A percentile compares a stretch with the other conserved stretches of the same genome.
Evolutionary conservation across 192 early-diverging fungal species (phyloP).

Genomic region (Coemansia sp.): DNA sequence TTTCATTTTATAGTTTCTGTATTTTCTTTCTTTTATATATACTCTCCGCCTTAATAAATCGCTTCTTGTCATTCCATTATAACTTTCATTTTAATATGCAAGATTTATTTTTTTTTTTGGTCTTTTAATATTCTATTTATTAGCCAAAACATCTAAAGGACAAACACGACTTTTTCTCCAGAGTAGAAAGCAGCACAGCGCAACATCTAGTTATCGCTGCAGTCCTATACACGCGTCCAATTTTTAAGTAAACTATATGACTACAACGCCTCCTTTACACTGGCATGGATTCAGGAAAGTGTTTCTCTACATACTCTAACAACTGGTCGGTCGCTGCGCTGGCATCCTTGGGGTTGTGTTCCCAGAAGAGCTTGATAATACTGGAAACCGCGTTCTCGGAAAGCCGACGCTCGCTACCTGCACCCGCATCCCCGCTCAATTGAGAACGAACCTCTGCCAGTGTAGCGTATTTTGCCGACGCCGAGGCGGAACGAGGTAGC

Average conservation of each 20-base stretch:
- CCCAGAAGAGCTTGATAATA: slow-evolving; percentile 12
- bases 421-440: background rate
- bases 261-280: slow-evolving; percentile 10
- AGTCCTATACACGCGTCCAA: background rate
- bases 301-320: slow-evolving; percentile 22
- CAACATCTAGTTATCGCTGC: too few relatives aligned
- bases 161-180: too few relatives aligned
- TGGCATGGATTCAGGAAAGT: slow-evolving; percentile 40
- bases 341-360: slow-evolving; percentile 10
- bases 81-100: background rate
- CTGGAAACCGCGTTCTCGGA: slow-evolving; percentile 19
- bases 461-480: background rate
- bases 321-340: slow-evolving; percentile 10
- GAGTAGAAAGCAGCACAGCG: too few relatives aligned
- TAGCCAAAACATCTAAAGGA: too few relatives aligned
- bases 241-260: too few relatives aligned
- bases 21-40: too few relatives aligned
- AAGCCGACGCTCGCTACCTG: slow-evolving; percentile 1
- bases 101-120: background rate
- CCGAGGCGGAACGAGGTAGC: background rate
- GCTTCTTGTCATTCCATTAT: background rate
- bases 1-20: too few relatives aligned
- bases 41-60: background rate
- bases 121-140: background rate
- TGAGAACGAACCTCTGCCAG: background rate